Base-by-base conservation (phyloP, 108 stramenopile genomes). In the Cyclostephanos tholiformis region DNA sequence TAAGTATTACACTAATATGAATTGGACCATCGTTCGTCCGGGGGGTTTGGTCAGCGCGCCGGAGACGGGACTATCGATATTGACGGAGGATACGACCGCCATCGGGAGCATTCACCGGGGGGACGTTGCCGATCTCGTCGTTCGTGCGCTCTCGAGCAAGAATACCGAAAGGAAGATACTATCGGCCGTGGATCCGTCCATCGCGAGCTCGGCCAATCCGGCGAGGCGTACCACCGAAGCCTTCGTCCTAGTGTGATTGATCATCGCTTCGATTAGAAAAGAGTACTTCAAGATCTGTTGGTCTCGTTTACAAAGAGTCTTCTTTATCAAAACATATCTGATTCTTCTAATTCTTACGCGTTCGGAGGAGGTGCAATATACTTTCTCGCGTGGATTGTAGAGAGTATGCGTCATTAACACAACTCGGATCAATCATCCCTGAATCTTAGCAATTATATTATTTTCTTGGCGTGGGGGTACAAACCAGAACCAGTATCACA, bases 21-120 rank as follows among this genome's bases (percentile, higher is more conserved):
- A 96, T 52, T 98, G 97, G 97, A 96, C 96, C 0, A 96, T 98
- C 67, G 91, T 98, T n/a, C 88, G 97, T 19, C 97, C 97, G 13
- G 97, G 97, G 12, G 97, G 96, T 0, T 69, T 97, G 38, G 83
- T 86, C 11, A 82, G 75, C 26, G 96, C 92, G 51, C 70, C 85
- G 0, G 77, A 79, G 51, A 96, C 97, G 14, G 91, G 89, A 20
- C 80, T 91, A 12, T 95, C 95, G 14, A 86, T 96, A 27, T 71
- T 98, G 64, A 98, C 97, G 11, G 96, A 95, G 56, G 90, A 95
- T 66, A 87, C 65, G 10, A 86, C 69, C 36, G 94, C 88, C 5
- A 94, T 95, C 36, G 97, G 97, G 16, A 84, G 85, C n/a, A 96
- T 98, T 68, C 85, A 88, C 43, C 77, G 97, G 29, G 95, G 88